Evolutionary conservation across 257 asterid genomes (phyloP).

Genomic region (Cruciata laevipes): DNA sequence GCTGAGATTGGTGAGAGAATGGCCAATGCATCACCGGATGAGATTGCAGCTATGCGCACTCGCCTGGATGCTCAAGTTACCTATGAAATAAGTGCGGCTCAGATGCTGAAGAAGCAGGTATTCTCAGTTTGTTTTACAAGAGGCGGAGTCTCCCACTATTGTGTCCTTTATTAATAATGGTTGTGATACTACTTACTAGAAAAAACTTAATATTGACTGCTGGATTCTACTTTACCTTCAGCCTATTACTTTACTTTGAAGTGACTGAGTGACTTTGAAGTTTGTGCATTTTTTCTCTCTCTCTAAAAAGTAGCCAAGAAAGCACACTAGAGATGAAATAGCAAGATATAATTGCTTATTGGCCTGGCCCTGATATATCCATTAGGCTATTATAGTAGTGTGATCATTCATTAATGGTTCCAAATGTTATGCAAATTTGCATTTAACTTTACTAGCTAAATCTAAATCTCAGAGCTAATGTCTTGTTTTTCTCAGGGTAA

Average conservation of each 20-base stretch:
- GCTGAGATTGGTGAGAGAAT: constrained; percentile 81
- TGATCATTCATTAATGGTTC: background rate
- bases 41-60: constrained; percentile 71
- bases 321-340: background rate
- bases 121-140: background rate
- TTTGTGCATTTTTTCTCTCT: background rate
- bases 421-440: background rate
- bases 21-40: constrained; percentile 94
- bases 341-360: background rate
- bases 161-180: too few species aligned
- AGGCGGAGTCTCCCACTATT: background rate
- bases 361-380: background rate
- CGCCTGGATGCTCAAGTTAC: constrained; percentile 73
- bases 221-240: too few species aligned
- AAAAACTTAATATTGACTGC: background rate
- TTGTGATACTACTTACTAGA: background rate
- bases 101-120: constrained; percentile 93
- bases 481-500: constrained; percentile 53
- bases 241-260: background rate
- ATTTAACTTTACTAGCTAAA: background rate
- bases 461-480: background rate
- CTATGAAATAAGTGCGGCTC: constrained; percentile 72
- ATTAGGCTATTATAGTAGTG: background rate
- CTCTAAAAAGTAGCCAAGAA: too few species aligned
- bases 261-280: background rate